Conservation (phyloP, 2,329 filamentous ascomycete genomes). For the Nigrograna mackinnonii region DNA sequence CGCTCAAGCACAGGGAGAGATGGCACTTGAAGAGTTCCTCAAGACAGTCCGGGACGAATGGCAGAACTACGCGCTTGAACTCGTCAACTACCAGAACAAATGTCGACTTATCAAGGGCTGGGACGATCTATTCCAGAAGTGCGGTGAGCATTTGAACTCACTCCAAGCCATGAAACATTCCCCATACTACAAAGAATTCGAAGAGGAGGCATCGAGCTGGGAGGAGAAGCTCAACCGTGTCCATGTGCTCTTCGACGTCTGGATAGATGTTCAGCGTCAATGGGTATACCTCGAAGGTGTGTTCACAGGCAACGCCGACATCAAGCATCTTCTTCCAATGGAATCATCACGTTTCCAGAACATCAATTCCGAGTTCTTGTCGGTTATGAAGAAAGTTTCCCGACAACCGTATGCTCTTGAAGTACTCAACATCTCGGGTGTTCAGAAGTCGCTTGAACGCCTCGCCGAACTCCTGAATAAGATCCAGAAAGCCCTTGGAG, state of each 20-base stretch:
- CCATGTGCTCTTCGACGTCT: constrained; percentile 97
- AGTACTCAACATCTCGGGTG: constrained; percentile 91
- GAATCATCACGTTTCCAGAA: constrained; percentile 98
- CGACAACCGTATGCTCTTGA: constrained; percentile 95
- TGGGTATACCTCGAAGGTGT: constrained; percentile 99
- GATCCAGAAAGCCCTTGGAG: constrained; percentile 97
- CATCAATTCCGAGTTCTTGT: constrained; percentile 98
- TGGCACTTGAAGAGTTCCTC: constrained; percentile 96
- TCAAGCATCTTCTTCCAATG: constrained; percentile 95
- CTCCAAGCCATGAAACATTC: constrained; percentile 98
- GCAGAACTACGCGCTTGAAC: constrained; percentile 91
- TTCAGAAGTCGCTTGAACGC: constrained; percentile 93
- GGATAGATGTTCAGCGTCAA: constrained; percentile 99
- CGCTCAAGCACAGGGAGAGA: constrained; percentile 92
- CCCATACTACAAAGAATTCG: constrained; percentile 98
- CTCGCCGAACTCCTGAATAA: constrained; percentile 97
- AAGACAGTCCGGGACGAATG: constrained; percentile 96
- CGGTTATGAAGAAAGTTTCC: constrained; percentile 99
- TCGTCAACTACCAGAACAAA: constrained; percentile 98
- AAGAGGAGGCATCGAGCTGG: constrained; percentile 95
- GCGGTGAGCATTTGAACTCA: constrained; percentile 96
- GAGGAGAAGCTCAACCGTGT: constrained; percentile 98
- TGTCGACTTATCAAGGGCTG: constrained; percentile 96
- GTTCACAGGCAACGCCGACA: constrained; percentile 97
- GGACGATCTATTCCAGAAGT: constrained; percentile 98